Conservation (phyloP, 2,329 filamentous ascomycete species). For the Pseudovirgaria hyperparasitica region DNA sequence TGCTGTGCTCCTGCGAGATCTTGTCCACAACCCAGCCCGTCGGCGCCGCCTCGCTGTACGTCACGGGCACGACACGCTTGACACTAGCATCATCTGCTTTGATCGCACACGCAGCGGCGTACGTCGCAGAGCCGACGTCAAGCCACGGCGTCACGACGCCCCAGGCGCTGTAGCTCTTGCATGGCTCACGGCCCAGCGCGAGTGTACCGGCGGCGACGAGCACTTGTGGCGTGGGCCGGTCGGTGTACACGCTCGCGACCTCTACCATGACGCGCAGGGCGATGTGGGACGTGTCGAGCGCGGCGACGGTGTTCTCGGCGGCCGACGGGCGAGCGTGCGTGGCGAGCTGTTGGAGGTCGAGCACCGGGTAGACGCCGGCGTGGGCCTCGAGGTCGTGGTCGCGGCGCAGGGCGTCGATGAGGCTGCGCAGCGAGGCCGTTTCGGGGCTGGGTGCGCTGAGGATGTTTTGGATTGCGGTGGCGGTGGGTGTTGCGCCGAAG, state of each 20-base stretch:
- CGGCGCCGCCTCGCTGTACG: slow-evolving; percentile 27
- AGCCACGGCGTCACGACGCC: slow-evolving; percentile 53
- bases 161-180: slow-evolving; percentile 58
- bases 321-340: slow-evolving; percentile 45
- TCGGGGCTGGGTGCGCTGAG: slow-evolving; percentile 29
- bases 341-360: slow-evolving; percentile 69
- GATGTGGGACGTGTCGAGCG: slow-evolving; percentile 43
- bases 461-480: slow-evolving; percentile 50
- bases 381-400: slow-evolving; percentile 49
- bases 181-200: slow-evolving; percentile 61
- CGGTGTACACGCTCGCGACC: slow-evolving; percentile 53
- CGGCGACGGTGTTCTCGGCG: slow-evolving; percentile 15
- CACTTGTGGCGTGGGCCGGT: slow-evolving; percentile 41
- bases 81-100: slow-evolving; percentile 15
- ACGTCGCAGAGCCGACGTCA: slow-evolving; percentile 10
- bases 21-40: slow-evolving; percentile 54
- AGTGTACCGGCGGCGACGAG: slow-evolving; percentile 57
- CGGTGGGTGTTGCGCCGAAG: slow-evolving; percentile 66
- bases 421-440: slow-evolving; percentile 25
- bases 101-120: no score
- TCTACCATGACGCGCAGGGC: slow-evolving; percentile 60
- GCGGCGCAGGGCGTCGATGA: slow-evolving; percentile 25
- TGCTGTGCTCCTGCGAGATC: slow-evolving; percentile 68
- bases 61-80: no score
- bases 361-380: slow-evolving; percentile 61